These are phyloP conservation scores for Clarireedia homoeocarpa DNA, from an alignment of 2,329 filamentous ascomycete species.

Conservation along the genomic window DNA sequence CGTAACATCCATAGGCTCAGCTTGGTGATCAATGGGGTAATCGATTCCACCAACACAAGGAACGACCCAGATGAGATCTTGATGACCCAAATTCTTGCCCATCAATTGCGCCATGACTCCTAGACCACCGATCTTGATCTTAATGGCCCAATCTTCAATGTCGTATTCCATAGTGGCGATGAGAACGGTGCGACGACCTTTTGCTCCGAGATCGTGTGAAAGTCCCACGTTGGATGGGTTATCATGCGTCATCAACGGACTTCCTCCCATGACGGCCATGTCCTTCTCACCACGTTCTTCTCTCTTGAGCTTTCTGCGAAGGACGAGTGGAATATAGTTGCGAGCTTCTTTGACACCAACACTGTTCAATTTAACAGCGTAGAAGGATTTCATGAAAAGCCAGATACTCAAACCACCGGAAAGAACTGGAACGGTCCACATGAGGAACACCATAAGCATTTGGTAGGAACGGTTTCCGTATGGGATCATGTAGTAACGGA, in stretches of 20 bases:
- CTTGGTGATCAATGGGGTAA: conserved; percentile 51
- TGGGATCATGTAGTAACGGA: conserved; percentile 44
- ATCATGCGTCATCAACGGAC: conserved; percentile 3
- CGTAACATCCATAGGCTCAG: conserved; percentile 53
- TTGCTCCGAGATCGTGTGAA: background rate
- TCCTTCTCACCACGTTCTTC: conserved; percentile 11
- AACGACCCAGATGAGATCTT: conserved; percentile 59
- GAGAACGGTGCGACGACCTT: conserved; percentile 43
- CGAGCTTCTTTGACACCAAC: conserved; percentile 45
- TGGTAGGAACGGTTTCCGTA: conserved; percentile 46
- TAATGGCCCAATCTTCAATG: conserved; percentile 62
- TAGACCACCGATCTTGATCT: conserved; percentile 63
- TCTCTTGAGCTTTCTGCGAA: conserved; percentile 32
- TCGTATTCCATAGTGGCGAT: conserved; percentile 68
- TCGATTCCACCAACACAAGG: conserved; percentile 56
- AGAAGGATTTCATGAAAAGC: conserved; percentile 51
- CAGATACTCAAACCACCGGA: conserved; percentile 43
- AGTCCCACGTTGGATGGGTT: conserved; percentile 7
- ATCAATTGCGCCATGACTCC: conserved; percentile 63
- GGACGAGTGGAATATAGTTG: conserved; percentile 30
- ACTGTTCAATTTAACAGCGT: conserved; percentile 48
- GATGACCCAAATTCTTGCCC: conserved; percentile 54
- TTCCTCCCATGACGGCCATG: conserved; percentile 11
- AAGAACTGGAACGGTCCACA: conserved; percentile 44
- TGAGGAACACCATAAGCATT: conserved; percentile 44